Evolutionary conservation across 805 yeast genomes (phyloP).

Genomic region (Candida verbasci): DNA sequence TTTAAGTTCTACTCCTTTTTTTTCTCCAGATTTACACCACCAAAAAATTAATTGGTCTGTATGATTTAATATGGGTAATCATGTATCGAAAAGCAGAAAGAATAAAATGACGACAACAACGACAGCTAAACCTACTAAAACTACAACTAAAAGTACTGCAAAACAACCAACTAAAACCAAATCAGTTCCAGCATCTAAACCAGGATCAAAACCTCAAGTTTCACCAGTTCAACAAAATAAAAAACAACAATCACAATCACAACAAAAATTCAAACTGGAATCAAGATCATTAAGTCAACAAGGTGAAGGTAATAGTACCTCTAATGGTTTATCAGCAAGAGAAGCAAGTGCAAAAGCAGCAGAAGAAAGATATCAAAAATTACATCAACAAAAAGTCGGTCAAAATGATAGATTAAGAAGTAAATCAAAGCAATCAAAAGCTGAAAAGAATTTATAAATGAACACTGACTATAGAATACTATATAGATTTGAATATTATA

Average conservation of each 20-base stretch:
- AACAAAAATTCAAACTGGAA: neutral
- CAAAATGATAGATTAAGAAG: constrained; percentile 28
- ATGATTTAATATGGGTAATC: constrained; percentile 3
- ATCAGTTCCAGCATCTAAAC: too few relatives aligned
- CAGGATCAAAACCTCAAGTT: neutral
- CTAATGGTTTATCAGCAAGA: constrained; percentile 9
- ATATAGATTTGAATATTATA: too few relatives aligned
- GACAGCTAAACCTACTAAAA: neutral
- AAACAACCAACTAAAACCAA: neutral
- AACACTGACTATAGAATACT: too few relatives aligned
- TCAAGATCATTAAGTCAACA: constrained; percentile 1
- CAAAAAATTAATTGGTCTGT: neutral
- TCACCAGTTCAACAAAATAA: neutral
- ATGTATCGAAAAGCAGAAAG: constrained; percentile 3
- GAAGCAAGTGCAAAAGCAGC: constrained; percentile 41
- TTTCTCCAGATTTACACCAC: too few relatives aligned
- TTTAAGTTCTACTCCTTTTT: too few relatives aligned
- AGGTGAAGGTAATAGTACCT: neutral
- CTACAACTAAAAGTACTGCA: neutral
- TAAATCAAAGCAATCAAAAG: constrained; percentile 6
- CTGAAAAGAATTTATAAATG: neutral
- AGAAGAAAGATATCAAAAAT: constrained; percentile 26
- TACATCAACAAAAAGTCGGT: constrained; percentile 21
- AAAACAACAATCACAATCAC: neutral
- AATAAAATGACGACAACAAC: neutral